Evolutionary conservation across 257 asterid species (phyloP).

Genomic region (Fraxinus excelsior): DNA sequence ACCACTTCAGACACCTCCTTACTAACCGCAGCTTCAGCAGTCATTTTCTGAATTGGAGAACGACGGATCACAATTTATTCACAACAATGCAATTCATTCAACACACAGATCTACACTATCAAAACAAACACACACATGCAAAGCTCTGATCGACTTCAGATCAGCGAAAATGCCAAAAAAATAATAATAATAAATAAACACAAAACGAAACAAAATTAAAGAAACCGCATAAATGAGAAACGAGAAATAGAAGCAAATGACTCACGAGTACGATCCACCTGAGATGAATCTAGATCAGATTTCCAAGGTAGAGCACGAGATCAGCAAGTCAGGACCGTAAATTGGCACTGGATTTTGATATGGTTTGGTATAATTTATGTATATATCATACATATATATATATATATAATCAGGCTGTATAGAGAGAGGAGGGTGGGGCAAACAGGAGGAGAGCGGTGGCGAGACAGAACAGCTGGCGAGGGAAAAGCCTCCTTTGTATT

Average conservation of each 20-base stretch:
- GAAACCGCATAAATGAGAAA: slow-evolving; percentile 8
- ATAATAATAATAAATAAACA: background rate
- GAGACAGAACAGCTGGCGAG: slow-evolving; percentile 28
- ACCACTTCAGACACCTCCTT: slow-evolving; percentile 3
- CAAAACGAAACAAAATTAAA: background rate
- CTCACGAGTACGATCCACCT: slow-evolving; percentile 41
- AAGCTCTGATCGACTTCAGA: slow-evolving; percentile 13
- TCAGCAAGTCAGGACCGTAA: slow-evolving; percentile 30
- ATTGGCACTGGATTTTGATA: slow-evolving; percentile 25
- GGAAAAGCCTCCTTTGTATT: slow-evolving; percentile 4
- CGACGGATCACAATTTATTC: background rate
- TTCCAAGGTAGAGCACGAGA: slow-evolving; percentile 19
- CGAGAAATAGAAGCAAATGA: background rate
- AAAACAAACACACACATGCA: background rate
- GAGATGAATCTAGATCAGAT: slow-evolving; percentile 39
- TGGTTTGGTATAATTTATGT: slow-evolving; percentile 2
- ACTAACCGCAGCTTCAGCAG: background rate
- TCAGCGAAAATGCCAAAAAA: slow-evolving; percentile 4
- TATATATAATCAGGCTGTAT: slow-evolving; percentile 9
- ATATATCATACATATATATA: background rate
- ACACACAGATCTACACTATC: background rate
- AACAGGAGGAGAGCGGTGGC: slow-evolving; percentile 7
- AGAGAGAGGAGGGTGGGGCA: slow-evolving; percentile 4
- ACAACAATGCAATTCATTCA: background rate
- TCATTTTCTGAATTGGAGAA: background rate